These are phyloP conservation scores for Clavariopsis aquatica DNA, from an alignment of 495 filamentous ascomycete species.

Conservation along the genomic window DNA sequence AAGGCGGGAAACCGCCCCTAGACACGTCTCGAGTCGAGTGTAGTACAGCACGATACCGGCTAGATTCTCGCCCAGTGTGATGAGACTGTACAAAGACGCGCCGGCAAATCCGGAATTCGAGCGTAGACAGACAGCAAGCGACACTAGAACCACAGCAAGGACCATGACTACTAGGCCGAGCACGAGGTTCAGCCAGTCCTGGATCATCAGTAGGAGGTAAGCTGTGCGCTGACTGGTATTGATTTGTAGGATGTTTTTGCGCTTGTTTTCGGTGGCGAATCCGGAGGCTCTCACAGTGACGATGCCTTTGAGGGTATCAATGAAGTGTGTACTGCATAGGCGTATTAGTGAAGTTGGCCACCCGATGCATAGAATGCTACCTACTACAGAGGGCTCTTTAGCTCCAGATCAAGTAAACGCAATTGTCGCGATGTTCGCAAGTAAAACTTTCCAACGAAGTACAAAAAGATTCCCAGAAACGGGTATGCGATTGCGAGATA, in stretches of 20 bases:
- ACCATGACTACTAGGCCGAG: slow-evolving; percentile 17
- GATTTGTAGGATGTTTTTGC: slow-evolving; percentile 12
- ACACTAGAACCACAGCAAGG: slow-evolving; percentile 16
- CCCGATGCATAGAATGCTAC: neutral
- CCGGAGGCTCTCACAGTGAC: slow-evolving; percentile 25
- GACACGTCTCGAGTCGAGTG: slow-evolving; percentile 38
- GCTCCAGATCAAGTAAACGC: slow-evolving; percentile 21
- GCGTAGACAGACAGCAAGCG: slow-evolving; percentile 9
- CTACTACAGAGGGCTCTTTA: slow-evolving; percentile 11
- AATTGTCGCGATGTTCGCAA: slow-evolving; percentile 25
- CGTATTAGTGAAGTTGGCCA: neutral
- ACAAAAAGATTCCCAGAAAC: slow-evolving; percentile 12
- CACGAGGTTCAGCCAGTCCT: slow-evolving; percentile 24
- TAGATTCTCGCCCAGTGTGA: slow-evolving; percentile 31
- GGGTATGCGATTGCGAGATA: slow-evolving; percentile 37
- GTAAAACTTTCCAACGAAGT: slow-evolving; percentile 21
- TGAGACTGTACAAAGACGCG: slow-evolving; percentile 19
- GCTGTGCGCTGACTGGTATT: slow-evolving; percentile 14
- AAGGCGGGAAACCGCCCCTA: slow-evolving; percentile 40
- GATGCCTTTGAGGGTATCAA: slow-evolving; percentile 21
- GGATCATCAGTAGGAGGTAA: slow-evolving; percentile 21
- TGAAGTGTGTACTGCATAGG: slow-evolving; percentile 14
- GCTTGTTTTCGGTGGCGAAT: slow-evolving; percentile 9
- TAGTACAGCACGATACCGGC: slow-evolving; percentile 35
- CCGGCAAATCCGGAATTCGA: slow-evolving; percentile 29